A percentile compares a stretch with the other conserved stretches of the same genome.
phyloP scores from a whole-genome alignment of 306 rosid species.

The Medicago truncatula region MtrunA17r5.0-ANR NC_053046.1:5813001-5813500 shows the following conservation, averaged over 20 bases:
- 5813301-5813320: not conserved
- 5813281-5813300: not conserved
- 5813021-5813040: conserved; percentile 58
- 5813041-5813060: conserved; percentile 56
- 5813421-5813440: too few species aligned
- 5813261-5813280: not conserved
- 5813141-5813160: not conserved
- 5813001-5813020: conserved; percentile 74
- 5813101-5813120: conserved; percentile 22
- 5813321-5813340: not conserved
- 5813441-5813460: too few species aligned
- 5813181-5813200: not conserved
- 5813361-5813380: not conserved
- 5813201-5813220: not conserved
- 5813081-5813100: not conserved
- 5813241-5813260: not conserved
- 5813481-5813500: too few species aligned
- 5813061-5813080: conserved; percentile 50
- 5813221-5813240: not conserved
- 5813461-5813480: too few species aligned
- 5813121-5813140: not conserved
- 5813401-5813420: too few species aligned
- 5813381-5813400: too few species aligned
- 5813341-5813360: not conserved
- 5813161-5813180: not conserved